Conservation (phyloP, 306 rosid species). For the Acacia melanoxylon region DNA sequence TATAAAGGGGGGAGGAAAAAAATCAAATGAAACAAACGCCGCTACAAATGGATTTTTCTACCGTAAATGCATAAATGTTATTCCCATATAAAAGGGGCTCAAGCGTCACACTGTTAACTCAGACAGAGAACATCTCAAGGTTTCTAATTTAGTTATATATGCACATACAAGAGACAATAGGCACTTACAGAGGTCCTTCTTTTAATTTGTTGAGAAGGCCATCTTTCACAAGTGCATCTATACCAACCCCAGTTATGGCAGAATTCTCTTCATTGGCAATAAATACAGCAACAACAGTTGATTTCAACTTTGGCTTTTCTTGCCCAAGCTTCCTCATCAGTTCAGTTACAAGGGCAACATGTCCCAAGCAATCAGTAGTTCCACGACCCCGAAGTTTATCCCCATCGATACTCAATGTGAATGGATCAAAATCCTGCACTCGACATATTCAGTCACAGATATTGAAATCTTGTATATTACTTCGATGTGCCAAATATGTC, state of each 20-base stretch:
- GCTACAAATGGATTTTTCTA: too few species aligned
- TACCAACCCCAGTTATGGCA: constrained; percentile 78
- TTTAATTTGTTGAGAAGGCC: constrained; percentile 71
- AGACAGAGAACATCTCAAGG: constrained; percentile 10
- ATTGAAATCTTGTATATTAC: neutral
- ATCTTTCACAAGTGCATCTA: constrained; percentile 83
- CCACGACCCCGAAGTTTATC: constrained; percentile 93
- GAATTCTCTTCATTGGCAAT: constrained; percentile 94
- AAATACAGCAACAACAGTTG: constrained; percentile 83
- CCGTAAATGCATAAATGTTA: too few species aligned
- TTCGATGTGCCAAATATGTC: neutral
- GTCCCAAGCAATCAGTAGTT: constrained; percentile 96
- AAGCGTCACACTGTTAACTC: neutral
- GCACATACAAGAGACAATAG: neutral
- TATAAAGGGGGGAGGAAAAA: too few species aligned
- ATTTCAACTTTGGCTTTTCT: constrained; percentile 69
- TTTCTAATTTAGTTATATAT: neutral
- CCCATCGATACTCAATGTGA: constrained; percentile 77
- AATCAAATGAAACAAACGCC: too few species aligned
- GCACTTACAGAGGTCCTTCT: constrained; percentile 84
- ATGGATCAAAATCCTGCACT: constrained; percentile 88
- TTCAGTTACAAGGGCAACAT: constrained; percentile 84
- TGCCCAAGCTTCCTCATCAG: constrained; percentile 82
- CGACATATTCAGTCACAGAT: neutral
- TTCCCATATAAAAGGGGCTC: neutral